Base-by-base conservation (phyloP, 441 rosid genomes). In the Gossypium trilobum region DNA sequence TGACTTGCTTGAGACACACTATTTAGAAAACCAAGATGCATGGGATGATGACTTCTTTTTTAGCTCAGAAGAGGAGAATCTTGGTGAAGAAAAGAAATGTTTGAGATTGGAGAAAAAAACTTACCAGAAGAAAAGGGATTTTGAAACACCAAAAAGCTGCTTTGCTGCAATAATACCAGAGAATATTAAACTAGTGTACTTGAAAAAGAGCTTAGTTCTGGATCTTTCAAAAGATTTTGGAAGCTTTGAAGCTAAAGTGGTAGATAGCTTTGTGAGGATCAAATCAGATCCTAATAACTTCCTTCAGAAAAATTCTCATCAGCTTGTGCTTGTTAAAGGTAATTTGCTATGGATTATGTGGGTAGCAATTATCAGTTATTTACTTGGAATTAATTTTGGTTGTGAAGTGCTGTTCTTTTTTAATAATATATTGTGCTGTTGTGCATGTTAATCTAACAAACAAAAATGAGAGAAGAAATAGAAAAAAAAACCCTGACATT, bases 311-410 rank as follows among this genome's bases (percentile, higher is more conserved):
- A 74, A 86, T 64, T 78, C 86, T 73, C 72, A 86, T 76, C 82
- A 70, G 83, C 87, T 87, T 74, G 80, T 86, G 78, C 87, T 78
- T 69, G 91, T 89, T 31, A 85, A 82, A 72, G 90, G 91, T 87
- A 80, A 82, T 48, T 58, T 78, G 70, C 70, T 76, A n/a, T 48
- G 58, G 56, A 4, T 48, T 61, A 22, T 72, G 64, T 27, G n/a
- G 3, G 54, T 71, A 33, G 50, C 51, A 23, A 64, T 31, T 50
- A 33, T 73, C 58, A 33, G 59, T 31, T 50, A 23, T 73, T 51
- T 54, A 4, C 39, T 19, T 61, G 50, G 55, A 48, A 33, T 67
- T 39, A 56, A 39, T 14, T 23, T 59, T 14, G 42, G 16, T 70
- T 71, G 29, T 50, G 19, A 20, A 64, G 52, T 64, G 69, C 69